Evolutionary conservation across 2,329 filamentous ascomycete genomes (phyloP).

Genomic region (Colletotrichum tamarilloi): DNA sequence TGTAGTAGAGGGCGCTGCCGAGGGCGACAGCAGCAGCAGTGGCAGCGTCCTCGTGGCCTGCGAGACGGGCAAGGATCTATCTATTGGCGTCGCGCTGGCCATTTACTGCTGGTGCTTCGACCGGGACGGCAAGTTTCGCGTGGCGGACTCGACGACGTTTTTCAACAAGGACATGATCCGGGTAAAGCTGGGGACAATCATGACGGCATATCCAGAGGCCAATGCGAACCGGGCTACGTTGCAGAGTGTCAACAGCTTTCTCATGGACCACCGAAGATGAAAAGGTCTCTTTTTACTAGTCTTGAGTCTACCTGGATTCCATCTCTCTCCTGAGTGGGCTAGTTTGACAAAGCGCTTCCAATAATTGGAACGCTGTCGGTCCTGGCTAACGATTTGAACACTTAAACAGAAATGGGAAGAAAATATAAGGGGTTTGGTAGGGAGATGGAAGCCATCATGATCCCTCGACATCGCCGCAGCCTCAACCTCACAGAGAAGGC

Average conservation of each 20-base stretch:
- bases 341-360: not conserved
- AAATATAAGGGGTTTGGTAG: not conserved
- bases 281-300: not conserved
- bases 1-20: not conserved
- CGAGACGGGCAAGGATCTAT: slow-evolving; percentile 81
- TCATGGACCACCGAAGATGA: slow-evolving; percentile 71
- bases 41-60: slow-evolving; percentile 71
- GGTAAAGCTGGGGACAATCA: slow-evolving; percentile 82
- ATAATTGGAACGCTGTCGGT: not conserved
- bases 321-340: not conserved
- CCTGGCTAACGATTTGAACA: not conserved
- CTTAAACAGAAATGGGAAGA: not conserved
- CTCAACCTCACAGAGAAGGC: slow-evolving; percentile 23
- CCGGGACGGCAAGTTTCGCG: slow-evolving; percentile 64
- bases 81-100: slow-evolving; percentile 81
- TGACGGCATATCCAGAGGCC: slow-evolving; percentile 79
- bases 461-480: not conserved
- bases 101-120: slow-evolving; percentile 80
- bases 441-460: not conserved
- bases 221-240: slow-evolving; percentile 88
- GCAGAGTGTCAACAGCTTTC: slow-evolving; percentile 90
- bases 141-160: slow-evolving; percentile 38
- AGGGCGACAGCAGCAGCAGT: not conserved
- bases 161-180: slow-evolving; percentile 84
- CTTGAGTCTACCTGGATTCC: slow-evolving; percentile 7